Conservation (phyloP, 176 grass and related monocot genomes). For the Melocanna baccifera region DNA sequence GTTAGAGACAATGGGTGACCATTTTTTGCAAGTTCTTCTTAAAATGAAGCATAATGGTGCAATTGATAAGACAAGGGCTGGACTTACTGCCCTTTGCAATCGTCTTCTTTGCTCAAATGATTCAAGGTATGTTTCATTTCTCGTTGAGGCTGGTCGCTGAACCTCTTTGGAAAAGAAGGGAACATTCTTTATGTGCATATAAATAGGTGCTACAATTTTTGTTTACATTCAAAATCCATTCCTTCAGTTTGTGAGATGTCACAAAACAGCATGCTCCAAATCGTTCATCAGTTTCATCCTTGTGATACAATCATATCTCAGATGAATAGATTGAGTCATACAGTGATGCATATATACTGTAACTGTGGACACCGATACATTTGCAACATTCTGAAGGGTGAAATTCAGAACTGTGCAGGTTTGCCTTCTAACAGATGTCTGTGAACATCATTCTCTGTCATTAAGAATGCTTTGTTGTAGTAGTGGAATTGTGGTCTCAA, state of each 20-base stretch:
- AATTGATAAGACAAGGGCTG: conserved; percentile 99
- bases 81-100: conserved; percentile 94
- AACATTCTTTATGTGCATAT: not conserved
- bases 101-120: conserved; percentile 98
- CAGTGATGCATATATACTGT: not conserved
- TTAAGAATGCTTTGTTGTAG: not conserved
- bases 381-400: not conserved
- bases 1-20: conserved; percentile 79
- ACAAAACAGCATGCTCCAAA: not conserved
- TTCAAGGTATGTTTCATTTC: conserved; percentile 54
- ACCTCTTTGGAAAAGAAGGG: not conserved
- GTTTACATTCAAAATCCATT: conserved; percentile 4
- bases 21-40: conserved; percentile 97
- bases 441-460: not conserved
- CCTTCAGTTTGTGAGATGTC: not conserved
- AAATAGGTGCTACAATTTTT: not conserved
- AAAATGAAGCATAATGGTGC: conserved; percentile 99
- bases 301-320: conserved; percentile 18
- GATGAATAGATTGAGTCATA: conserved; percentile 15
- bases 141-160: not conserved
- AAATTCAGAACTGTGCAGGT: conserved; percentile 4
- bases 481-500: not conserved
- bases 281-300: not conserved
- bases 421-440: not conserved
- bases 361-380: not conserved